These are phyloP conservation scores for Melanopsichium pennsylvanicum DNA, from an alignment of 1,284 basidiomycete genomes.

Conservation along the genomic window DNA sequence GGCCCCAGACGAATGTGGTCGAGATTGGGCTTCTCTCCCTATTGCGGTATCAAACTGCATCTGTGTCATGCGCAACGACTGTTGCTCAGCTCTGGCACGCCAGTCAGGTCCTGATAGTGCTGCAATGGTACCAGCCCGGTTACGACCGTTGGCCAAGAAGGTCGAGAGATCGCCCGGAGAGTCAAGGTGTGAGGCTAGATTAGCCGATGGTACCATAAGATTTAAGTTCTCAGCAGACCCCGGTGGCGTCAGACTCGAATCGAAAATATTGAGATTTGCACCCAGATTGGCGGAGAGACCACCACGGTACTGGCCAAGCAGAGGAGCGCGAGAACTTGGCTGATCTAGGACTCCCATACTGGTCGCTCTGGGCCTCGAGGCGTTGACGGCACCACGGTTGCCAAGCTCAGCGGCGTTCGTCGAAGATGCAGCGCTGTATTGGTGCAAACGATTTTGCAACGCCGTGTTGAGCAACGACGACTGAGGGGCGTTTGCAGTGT, in stretches of 20 bases:
- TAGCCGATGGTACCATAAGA: conserved; percentile 2
- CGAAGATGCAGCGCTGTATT: conserved; percentile 14
- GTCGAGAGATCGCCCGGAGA: conserved; percentile 15
- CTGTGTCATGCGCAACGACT: conserved; percentile 49
- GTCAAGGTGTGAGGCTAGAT: not conserved
- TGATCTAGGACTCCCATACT: conserved; percentile 47
- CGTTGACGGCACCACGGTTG: conserved; percentile 1
- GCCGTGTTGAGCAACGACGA: conserved; percentile 37
- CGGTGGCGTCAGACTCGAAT: conserved; percentile 2
- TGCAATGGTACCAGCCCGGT: conserved; percentile 61
- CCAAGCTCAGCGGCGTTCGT: conserved; percentile 1
- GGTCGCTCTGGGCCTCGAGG: conserved; percentile 32
- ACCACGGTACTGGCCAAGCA: conserved; percentile 8
- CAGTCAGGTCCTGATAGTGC: conserved; percentile 57
- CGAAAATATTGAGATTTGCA: not conserved
- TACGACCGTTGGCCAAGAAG: conserved; percentile 26
- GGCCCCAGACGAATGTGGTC: conserved; percentile 19
- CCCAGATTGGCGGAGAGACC: not conserved
- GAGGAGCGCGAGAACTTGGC: conserved; percentile 9
- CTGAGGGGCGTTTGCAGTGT: conserved; percentile 16
- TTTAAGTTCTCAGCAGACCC: not conserved
- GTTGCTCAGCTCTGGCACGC: conserved; percentile 54
- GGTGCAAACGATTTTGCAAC: conserved; percentile 34
- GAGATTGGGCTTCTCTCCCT: conserved; percentile 1
- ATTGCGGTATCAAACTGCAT: conserved; percentile 21